Percentiles rank a stretch among this genome's conserved stretches.
These are phyloP conservation scores for Cucumis cinereus DNA, from an alignment of 306 rosid species.

Conservation along the genomic window DNA sequence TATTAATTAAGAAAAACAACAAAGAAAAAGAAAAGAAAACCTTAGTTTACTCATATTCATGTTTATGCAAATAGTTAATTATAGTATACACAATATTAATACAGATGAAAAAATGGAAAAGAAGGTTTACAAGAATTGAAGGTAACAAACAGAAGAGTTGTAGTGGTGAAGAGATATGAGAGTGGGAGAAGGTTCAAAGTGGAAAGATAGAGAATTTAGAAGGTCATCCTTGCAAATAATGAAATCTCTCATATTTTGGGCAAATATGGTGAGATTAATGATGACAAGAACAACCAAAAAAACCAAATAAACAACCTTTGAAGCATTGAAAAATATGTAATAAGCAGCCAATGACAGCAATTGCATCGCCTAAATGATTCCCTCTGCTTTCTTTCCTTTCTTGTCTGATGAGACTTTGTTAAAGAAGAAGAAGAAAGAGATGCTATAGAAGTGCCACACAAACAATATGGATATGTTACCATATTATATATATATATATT, in stretches of 20 bases:
- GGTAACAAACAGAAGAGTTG: slow-evolving; percentile 1
- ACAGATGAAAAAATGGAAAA: no score
- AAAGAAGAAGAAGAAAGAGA: background rate
- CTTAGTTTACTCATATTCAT: no score
- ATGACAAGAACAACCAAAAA: slow-evolving; percentile 7
- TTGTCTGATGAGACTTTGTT: background rate
- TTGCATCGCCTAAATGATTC: background rate
- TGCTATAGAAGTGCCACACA: background rate
- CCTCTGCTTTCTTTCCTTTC: background rate
- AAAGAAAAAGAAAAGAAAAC: background rate
- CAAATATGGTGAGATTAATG: background rate
- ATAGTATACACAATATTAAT: no score
- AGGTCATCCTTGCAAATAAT: background rate
- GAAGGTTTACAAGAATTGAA: background rate
- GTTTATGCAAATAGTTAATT: no score
- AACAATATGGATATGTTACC: background rate
- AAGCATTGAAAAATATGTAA: slow-evolving; percentile 28
- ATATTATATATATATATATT: background rate
- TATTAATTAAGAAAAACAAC: no score
- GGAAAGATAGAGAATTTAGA: background rate
- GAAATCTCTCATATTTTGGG: background rate
- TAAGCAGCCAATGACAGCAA: slow-evolving; percentile 17
- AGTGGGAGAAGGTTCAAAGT: background rate
- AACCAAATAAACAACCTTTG: slow-evolving; percentile 8
- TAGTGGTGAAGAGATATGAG: background rate